phyloP scores from a whole-genome alignment of 176 grass and related monocot species.

The Carex pumila region DNA sequence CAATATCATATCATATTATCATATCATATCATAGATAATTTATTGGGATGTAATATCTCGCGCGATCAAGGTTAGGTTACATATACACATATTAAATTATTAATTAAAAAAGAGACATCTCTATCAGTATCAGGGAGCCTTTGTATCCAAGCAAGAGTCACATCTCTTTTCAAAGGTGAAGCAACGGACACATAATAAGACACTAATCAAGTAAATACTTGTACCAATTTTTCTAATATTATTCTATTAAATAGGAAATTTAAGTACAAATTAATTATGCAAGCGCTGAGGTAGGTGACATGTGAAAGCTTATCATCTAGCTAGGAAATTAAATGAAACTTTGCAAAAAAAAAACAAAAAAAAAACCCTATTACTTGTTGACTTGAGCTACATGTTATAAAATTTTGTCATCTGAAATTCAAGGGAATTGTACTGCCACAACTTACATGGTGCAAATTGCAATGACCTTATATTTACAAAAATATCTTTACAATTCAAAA shows the following conservation, averaged over 20 bases:
- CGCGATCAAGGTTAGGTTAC: not conserved
- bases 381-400: not conserved
- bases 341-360: not conserved
- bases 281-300: not conserved
- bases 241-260: not conserved
- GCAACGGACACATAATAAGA: not conserved
- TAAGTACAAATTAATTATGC: too few species aligned
- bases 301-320: constrained; percentile 4
- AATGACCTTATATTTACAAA: too few species aligned
- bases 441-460: not conserved
- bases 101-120: not conserved
- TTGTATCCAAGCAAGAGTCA: not conserved
- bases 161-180: not conserved
- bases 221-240: not conserved
- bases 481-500: too few species aligned
- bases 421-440: not conserved
- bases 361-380: not conserved
- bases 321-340: not conserved
- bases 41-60: not conserved
- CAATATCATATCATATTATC: too few species aligned
- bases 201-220: not conserved
- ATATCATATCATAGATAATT: not conserved
- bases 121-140: not conserved
- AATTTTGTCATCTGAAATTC: not conserved
- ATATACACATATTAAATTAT: not conserved